A percentile compares a stretch with the other conserved stretches of the same genome.
These are phyloP conservation scores for Castanea mollissima DNA, from an alignment of 306 rosid genomes.

Conservation along the genomic window DNA sequence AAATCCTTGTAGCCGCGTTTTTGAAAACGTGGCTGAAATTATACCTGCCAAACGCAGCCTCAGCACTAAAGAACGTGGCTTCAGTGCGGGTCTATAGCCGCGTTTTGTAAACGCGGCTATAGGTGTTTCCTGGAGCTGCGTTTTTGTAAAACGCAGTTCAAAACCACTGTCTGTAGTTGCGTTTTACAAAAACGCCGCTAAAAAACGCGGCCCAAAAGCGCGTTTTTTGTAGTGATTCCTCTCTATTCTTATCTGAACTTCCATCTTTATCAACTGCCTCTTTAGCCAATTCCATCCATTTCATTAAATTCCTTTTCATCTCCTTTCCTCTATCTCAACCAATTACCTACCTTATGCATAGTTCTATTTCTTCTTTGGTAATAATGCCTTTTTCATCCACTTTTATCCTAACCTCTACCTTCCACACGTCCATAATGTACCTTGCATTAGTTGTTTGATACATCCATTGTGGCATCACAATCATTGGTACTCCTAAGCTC, in stretches of 20 bases:
- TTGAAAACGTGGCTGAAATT: no score
- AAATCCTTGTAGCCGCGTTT: no score
- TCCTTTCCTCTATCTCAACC: slow-evolving; percentile 16
- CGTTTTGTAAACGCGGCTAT: no score
- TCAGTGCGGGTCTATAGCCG: no score
- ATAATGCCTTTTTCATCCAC: neutral
- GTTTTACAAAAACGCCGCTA: no score
- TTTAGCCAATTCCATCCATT: slow-evolving; percentile 11
- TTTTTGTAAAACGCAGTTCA: no score
- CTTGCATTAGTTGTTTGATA: slow-evolving; percentile 21
- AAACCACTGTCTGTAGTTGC: no score
- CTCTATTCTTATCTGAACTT: slow-evolving; percentile 14
- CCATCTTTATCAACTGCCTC: slow-evolving; percentile 15
- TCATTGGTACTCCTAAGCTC: slow-evolving; percentile 15
- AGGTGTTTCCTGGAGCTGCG: no score
- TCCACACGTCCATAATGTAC: slow-evolving; percentile 17
- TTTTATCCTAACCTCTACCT: slow-evolving; percentile 8
- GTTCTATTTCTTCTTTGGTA: slow-evolving; percentile 9
- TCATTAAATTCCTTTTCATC: slow-evolving; percentile 2
- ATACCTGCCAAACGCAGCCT: no score
- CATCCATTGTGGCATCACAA: slow-evolving; percentile 19
- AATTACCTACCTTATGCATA: slow-evolving; percentile 12
- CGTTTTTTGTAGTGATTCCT: no score
- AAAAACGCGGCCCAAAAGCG: no score
- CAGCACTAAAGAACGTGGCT: no score